Conservation (phyloP, 1,139 yeast genomes). For the Saccharomycopsis crataegensis region DNA sequence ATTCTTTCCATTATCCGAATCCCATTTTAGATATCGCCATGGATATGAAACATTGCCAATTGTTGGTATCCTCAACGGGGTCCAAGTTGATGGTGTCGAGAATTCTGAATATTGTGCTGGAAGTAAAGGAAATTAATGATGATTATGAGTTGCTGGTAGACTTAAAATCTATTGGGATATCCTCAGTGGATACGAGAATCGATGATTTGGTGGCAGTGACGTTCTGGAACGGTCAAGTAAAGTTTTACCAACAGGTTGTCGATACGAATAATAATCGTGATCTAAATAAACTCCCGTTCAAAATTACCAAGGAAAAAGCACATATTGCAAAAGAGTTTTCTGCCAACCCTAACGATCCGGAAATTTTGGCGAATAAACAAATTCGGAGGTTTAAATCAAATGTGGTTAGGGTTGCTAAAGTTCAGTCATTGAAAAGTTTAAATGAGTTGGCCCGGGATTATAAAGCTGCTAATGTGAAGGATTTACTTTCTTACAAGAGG, state of each 20-base stretch:
- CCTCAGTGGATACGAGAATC: constrained; percentile 5
- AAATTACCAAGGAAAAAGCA: constrained; percentile 10
- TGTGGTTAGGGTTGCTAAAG: constrained; percentile 1
- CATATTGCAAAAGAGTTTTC: constrained; percentile 14
- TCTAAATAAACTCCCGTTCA: constrained; percentile 4
- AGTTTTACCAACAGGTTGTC: constrained; percentile 4
- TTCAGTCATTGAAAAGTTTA: not conserved
- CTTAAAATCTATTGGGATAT: constrained; percentile 12
- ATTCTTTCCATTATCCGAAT: constrained; percentile 13
- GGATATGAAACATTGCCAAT: not conserved
- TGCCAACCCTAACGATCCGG: constrained; percentile 19
- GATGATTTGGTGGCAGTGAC: constrained; percentile 12
- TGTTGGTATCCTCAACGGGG: constrained; percentile 13
- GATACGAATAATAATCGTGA: not conserved
- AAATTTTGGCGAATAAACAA: constrained; percentile 7
- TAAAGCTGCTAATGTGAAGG: not conserved
- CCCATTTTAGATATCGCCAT: constrained; percentile 13
- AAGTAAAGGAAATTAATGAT: not conserved
- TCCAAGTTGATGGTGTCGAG: not conserved
- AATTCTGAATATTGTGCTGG: not conserved
- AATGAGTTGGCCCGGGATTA: not conserved
- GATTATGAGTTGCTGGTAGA: not conserved
- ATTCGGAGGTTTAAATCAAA: constrained; percentile 9
- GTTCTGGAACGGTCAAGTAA: constrained; percentile 18
- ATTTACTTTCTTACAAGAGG: constrained; percentile 3